Evolutionary conservation across 2,329 filamentous ascomycete species (phyloP), one percentile per base, ranked within the genome.

Genomic region (Trichoderma sp.): DNA sequence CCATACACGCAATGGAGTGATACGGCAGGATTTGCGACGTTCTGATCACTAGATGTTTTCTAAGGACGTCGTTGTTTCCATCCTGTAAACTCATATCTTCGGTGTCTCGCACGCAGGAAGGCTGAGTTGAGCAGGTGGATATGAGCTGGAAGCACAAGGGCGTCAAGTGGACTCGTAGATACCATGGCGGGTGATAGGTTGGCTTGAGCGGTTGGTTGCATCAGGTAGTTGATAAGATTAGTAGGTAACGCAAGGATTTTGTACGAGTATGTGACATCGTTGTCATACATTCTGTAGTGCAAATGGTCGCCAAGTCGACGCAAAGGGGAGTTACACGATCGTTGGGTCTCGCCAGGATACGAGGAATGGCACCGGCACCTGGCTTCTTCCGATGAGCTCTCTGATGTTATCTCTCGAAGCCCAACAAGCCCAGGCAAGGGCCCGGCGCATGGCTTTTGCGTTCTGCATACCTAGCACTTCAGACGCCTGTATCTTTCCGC

Each of bases 211-310:
- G 17, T 24, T 26, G 50, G 41, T 55, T 51, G 17, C 39, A 39
- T 43, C 45, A 39, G 34, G 34, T 39, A 39, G 10, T 14, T 39
- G 34, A 39, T 39, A 39, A 39, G 24, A 45, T 63, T 19, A 45
- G 39, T 17, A 55, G 28, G 59, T 55, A 39, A 47, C 59, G 14
- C 50, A 60, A 12, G 41, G 50, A 17, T 24, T 61, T 61, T 15
- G 58, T 30, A 52, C 17, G 14, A 45, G 48, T 21, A 52, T 24
- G 47, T 52, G 34, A 52, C 50, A 52, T 52, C 17, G 26, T 39
- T 39, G 34, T n/a, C 24, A 41, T 30, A 44, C 50, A 26, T n/a
- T 24, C 17, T 41, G 48, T 19, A 21, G 34, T 19, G 39, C n/a
- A 45, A 45, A 17, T 26, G n/a, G 24, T 24, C 41, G 41, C 24